These are phyloP conservation scores for Populus hybrid DNA, from an alignment of 441 rosid genomes.

Conservation along the genomic window DNA sequence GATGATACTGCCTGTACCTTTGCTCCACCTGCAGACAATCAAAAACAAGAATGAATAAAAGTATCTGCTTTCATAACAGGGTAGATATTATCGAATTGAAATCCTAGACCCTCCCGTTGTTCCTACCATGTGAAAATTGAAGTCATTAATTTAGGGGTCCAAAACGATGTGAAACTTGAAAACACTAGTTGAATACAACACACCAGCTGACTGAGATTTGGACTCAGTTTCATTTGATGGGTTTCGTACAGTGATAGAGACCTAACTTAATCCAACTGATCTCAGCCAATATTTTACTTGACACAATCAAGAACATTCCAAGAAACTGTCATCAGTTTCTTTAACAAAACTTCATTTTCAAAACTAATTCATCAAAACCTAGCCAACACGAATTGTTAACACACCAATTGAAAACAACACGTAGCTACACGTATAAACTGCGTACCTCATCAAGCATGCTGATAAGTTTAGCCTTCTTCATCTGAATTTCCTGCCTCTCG, in stretches of 20 bases:
- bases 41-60: background rate
- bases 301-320: background rate
- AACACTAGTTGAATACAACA: background rate
- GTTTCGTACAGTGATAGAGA: too few relatives aligned
- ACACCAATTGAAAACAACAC: background rate
- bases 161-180: background rate
- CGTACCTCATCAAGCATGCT: slow-evolving; percentile 93
- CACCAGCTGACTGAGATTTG: too few relatives aligned
- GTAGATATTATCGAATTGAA: background rate
- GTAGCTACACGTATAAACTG: background rate
- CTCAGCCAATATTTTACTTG: background rate
- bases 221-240: too few relatives aligned
- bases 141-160: background rate
- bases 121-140: background rate
- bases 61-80: background rate
- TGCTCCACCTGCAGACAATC: background rate
- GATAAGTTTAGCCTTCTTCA: slow-evolving; percentile 91
- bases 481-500: slow-evolving; percentile 97
- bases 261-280: too few relatives aligned
- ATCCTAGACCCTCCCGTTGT: background rate
- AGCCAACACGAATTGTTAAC: background rate
- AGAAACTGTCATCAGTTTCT: background rate
- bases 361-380: background rate
- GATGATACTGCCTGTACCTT: too few relatives aligned
- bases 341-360: background rate